A percentile compares a stretch with the other conserved stretches of the same genome.
phyloP scores from a whole-genome alignment of 148 eudicot species.

The Rhododendron kiyosumense region DNA sequence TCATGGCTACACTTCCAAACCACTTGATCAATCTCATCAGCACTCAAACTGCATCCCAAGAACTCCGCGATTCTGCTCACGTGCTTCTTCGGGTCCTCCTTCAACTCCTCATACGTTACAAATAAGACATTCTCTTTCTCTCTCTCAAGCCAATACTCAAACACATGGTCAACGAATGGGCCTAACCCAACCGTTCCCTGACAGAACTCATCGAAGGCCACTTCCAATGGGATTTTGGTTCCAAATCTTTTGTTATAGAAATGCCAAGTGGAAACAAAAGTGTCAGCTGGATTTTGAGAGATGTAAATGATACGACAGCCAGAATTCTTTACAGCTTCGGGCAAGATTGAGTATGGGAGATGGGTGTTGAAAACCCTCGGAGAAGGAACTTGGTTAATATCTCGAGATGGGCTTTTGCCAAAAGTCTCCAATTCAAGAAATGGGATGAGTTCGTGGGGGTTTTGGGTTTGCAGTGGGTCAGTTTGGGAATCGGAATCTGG shows the following conservation, averaged over 20 bases:
- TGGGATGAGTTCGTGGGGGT: slow-evolving; percentile 11
- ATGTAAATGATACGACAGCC: slow-evolving; percentile 7
- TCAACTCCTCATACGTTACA: slow-evolving; percentile 12
- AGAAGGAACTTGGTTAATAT: neutral
- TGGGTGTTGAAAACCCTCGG: slow-evolving; percentile 17
- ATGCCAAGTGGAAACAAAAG: slow-evolving; percentile 2
- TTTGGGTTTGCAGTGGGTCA: neutral
- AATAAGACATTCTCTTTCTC: neutral
- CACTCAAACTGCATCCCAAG: neutral
- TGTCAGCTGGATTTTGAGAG: slow-evolving; percentile 12
- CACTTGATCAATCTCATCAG: slow-evolving; percentile 8
- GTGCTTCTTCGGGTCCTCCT: slow-evolving; percentile 1
- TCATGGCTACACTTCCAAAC: slow-evolving; percentile 10
- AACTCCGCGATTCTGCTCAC: slow-evolving; percentile 12
- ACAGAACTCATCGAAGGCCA: slow-evolving; percentile 6
- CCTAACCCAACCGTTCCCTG: neutral
- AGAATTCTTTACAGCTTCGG: slow-evolving; percentile 1
- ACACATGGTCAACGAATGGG: slow-evolving; percentile 10
- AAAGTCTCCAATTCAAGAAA: slow-evolving; percentile 2
- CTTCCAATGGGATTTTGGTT: neutral
- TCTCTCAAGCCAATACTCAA: slow-evolving; percentile 8
- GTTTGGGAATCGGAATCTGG: neutral
- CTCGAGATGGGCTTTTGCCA: neutral
- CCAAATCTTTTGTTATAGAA: neutral
- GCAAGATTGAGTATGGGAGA: slow-evolving; percentile 5